Evolutionary conservation across 495 filamentous ascomycete genomes (phyloP).

Genomic region (Xylaria palmicola): DNA sequence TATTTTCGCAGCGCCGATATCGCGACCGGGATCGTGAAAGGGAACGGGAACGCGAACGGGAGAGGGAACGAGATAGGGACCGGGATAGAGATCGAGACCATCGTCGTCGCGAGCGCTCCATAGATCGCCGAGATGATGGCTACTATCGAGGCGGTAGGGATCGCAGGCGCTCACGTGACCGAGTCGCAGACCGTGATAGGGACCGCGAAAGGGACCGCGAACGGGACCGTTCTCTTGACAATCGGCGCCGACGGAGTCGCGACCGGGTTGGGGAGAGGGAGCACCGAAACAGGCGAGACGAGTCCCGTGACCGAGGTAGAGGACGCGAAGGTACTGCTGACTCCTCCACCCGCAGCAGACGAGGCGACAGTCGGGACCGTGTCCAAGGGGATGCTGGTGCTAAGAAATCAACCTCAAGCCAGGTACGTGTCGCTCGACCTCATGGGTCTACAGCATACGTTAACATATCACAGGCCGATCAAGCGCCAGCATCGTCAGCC

Average conservation of each 20-base stretch:
- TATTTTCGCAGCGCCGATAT: conserved; percentile 49
- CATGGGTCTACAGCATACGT: not conserved
- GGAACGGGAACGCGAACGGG: conserved; percentile 28
- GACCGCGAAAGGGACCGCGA: conserved; percentile 65
- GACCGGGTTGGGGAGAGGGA: conserved; percentile 60
- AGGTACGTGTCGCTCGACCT: conserved; percentile 46
- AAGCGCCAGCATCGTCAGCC: conserved; percentile 53
- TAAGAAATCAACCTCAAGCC: conserved; percentile 43
- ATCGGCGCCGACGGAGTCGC: conserved; percentile 61
- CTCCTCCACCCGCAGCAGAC: conserved; percentile 66
- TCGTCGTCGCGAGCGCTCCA: conserved; percentile 70
- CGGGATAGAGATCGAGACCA: conserved; percentile 48
- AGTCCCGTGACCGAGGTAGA: conserved; percentile 69
- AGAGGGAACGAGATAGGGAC: conserved; percentile 40
- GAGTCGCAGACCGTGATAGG: conserved; percentile 57
- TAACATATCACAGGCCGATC: conserved; percentile 31
- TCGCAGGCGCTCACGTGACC: conserved; percentile 60
- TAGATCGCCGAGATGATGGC: conserved; percentile 74
- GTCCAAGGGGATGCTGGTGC: conserved; percentile 41
- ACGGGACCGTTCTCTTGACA: conserved; percentile 53
- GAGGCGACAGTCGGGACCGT: conserved; percentile 62
- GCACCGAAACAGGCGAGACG: conserved; percentile 73
- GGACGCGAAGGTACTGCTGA: conserved; percentile 76
- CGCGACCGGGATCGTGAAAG: conserved; percentile 41
- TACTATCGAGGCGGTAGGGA: conserved; percentile 59